Evolutionary conservation across 1,284 basidiomycete genomes (phyloP).

Genomic region (Phenoliferia sp.): DNA sequence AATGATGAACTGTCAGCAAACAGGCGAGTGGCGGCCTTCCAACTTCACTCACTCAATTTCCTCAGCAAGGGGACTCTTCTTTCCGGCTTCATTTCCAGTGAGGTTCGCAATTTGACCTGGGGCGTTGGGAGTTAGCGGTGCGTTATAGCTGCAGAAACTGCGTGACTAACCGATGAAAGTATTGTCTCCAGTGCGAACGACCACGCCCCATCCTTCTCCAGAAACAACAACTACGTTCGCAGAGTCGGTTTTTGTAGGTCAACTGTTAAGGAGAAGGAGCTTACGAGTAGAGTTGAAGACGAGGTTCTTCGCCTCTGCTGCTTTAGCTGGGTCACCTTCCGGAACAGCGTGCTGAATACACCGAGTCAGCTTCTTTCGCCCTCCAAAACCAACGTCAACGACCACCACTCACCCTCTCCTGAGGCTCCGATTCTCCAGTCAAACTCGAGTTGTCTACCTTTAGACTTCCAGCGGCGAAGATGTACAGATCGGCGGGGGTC

Average conservation of each 20-base stretch:
- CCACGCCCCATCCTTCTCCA: constrained; percentile 63
- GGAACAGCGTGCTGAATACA: constrained; percentile 40
- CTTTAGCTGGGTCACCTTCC: constrained; percentile 50
- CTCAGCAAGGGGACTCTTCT: constrained; percentile 58
- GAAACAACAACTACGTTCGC: constrained; percentile 55
- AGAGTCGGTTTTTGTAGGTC: too few species aligned
- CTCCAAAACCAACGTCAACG: background rate
- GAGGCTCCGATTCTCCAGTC: constrained; percentile 64
- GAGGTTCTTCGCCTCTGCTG: constrained; percentile 62
- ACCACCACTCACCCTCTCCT: constrained; percentile 48
- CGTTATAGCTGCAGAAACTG: background rate
- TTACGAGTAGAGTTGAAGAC: constrained; percentile 59
- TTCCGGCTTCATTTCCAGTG: constrained; percentile 59
- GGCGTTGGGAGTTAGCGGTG: background rate
- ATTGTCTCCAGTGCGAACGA: constrained; percentile 61
- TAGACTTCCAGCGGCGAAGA: constrained; percentile 55
- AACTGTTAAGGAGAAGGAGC: too few species aligned
- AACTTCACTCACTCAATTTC: constrained; percentile 52
- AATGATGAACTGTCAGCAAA: background rate
- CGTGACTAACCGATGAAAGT: constrained; percentile 62
- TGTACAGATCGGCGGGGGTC: constrained; percentile 60
- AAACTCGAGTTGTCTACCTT: constrained; percentile 66
- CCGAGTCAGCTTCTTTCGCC: background rate
- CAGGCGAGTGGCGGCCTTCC: background rate
- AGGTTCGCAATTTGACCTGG: constrained; percentile 51